Percentiles rank a stretch among this genome's conserved stretches.
phyloP scores from a whole-genome alignment of 352 stramenopile species.

The Thraustotheca clavata region DNA sequence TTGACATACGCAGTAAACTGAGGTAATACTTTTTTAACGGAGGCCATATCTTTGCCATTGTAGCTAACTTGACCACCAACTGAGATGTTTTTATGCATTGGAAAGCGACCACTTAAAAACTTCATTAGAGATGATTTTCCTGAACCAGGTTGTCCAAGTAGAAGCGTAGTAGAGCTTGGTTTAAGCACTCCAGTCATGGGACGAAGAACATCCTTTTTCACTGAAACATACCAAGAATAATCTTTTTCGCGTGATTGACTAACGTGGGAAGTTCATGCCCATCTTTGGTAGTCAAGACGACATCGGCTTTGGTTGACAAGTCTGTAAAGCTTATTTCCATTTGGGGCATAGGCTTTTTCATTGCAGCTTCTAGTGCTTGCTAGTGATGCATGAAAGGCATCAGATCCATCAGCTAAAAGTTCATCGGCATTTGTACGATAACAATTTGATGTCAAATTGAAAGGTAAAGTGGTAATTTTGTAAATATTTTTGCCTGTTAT shows the following conservation, averaged over 20 bases:
- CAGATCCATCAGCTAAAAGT: neutral
- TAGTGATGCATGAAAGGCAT: neutral
- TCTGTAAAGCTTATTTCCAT: conserved; percentile 48
- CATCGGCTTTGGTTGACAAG: conserved; percentile 36
- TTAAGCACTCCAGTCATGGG: conserved; percentile 39
- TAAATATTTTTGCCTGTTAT: too few species aligned
- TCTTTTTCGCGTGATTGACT: conserved; percentile 35
- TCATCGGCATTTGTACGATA: too few species aligned
- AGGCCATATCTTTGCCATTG: conserved; percentile 27
- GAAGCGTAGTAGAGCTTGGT: conserved; percentile 40
- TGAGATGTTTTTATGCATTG: conserved; percentile 34
- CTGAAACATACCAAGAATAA: conserved; percentile 24
- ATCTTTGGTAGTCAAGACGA: conserved; percentile 5
- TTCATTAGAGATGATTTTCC: conserved; percentile 55
- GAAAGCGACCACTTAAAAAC: conserved; percentile 42
- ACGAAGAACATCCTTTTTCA: conserved; percentile 33
- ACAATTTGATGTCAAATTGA: neutral
- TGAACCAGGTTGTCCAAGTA: conserved; percentile 41
- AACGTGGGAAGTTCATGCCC: conserved; percentile 33
- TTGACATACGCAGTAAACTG: conserved; percentile 45
- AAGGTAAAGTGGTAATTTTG: neutral
- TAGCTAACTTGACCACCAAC: conserved; percentile 40
- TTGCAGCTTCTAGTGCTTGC: conserved; percentile 24
- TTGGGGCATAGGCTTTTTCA: conserved; percentile 39
- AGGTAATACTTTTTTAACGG: conserved; percentile 31